Percentiles rank a stretch among this genome's conserved stretches.
Conservation (phyloP, 345 rosid species). For the Rhizophora apiculata region DNA sequence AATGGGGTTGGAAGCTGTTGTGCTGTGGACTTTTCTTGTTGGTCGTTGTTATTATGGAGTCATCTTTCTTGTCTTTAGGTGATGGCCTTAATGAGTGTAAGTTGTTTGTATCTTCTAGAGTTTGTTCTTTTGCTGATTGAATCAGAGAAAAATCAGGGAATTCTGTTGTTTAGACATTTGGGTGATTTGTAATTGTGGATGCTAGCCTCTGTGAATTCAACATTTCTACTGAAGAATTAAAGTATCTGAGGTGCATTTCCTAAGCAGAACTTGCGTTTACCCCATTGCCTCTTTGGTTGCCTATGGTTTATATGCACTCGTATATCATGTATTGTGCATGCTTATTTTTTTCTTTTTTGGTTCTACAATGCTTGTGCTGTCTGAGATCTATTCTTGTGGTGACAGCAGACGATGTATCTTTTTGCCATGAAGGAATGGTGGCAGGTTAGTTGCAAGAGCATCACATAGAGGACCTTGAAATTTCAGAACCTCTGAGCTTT, state of each 20-base stretch:
- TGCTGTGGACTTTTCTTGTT: neutral
- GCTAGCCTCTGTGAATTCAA: too few species aligned
- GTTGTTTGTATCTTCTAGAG: neutral
- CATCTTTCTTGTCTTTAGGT: neutral
- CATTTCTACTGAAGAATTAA: too few species aligned
- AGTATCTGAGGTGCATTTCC: too few species aligned
- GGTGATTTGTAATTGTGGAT: neutral
- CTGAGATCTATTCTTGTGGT: neutral
- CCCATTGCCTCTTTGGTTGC: neutral
- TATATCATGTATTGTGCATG: neutral
- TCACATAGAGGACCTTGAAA: neutral
- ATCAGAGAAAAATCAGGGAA: neutral
- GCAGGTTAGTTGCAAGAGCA: neutral
- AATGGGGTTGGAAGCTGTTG: neutral
- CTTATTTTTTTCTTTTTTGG: neutral
- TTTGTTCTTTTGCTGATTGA: constrained; percentile 8
- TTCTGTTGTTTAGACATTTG: neutral
- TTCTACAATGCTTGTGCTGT: neutral
- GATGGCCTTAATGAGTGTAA: neutral
- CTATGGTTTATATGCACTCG: neutral
- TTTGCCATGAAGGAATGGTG: constrained; percentile 4
- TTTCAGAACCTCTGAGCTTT: neutral
- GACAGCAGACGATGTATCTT: neutral
- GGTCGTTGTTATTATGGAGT: neutral
- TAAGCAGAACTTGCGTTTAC: neutral